Percentiles rank a stretch among this genome's conserved stretches.
phyloP scores from a whole-genome alignment of 441 rosid species.

The Aleurites moluccanus region DNA sequence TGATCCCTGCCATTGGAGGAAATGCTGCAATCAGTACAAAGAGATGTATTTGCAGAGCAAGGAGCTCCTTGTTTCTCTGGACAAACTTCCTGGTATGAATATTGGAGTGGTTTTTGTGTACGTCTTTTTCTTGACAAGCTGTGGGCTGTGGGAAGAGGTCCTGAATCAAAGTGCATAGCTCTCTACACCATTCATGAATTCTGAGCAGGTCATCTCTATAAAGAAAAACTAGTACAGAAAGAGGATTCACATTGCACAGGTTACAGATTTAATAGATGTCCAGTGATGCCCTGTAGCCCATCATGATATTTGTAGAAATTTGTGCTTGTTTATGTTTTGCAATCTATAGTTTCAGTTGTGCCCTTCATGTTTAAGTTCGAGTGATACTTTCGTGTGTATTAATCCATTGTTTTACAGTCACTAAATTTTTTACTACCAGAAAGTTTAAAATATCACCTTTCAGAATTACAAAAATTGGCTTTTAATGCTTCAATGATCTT shows the following conservation, averaged over 20 bases:
- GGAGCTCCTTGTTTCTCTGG: conserved; percentile 2
- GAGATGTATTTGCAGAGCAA: background rate
- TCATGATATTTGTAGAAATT: conserved; percentile 12
- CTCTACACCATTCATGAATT: background rate
- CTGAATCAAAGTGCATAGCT: background rate
- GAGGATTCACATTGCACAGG: background rate
- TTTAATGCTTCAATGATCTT: no score
- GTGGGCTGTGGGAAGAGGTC: background rate
- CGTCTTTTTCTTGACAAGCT: background rate
- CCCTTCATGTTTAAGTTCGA: background rate
- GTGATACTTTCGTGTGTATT: background rate
- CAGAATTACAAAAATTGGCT: background rate
- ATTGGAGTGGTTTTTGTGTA: background rate
- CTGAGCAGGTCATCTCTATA: background rate
- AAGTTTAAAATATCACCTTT: no score
- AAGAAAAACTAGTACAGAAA: background rate
- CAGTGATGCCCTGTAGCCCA: background rate
- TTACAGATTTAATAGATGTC: background rate
- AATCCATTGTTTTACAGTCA: background rate
- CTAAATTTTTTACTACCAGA: background rate
- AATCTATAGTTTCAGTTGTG: background rate
- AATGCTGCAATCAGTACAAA: background rate
- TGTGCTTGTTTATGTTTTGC: background rate
- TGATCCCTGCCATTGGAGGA: conserved; percentile 2
- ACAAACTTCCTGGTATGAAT: background rate